A percentile compares a stretch with the other conserved stretches of the same genome.
Evolutionary conservation across 495 filamentous ascomycete species (phyloP).

Genomic region (Neurospora discreta): DNA sequence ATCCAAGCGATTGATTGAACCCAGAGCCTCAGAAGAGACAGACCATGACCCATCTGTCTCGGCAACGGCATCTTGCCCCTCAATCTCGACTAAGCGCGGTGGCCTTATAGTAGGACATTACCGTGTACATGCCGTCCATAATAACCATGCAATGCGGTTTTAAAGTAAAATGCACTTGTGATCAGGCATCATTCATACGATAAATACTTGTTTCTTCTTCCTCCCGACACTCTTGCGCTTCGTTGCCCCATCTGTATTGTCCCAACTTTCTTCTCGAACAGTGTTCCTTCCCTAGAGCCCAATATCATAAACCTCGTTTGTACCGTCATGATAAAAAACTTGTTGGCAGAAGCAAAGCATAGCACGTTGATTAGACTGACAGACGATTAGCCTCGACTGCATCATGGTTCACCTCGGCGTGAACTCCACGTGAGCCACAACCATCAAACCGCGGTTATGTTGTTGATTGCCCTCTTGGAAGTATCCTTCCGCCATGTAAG

Average conservation of each 20-base stretch:
- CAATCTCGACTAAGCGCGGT: not conserved
- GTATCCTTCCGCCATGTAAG: not conserved
- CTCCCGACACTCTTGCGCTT: not conserved
- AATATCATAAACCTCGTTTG: not conserved
- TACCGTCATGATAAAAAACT: not conserved
- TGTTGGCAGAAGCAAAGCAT: not conserved
- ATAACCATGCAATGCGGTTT: not conserved
- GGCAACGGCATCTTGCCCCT: not conserved
- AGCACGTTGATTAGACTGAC: not conserved
- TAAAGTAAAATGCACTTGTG: not conserved
- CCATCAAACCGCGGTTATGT: not conserved
- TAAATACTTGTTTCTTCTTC: not conserved
- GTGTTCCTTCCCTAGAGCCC: not conserved
- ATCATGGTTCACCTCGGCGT: not conserved
- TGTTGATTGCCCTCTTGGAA: not conserved
- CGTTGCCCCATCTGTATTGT: not conserved
- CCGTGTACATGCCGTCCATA: not conserved
- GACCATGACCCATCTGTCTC: not conserved
- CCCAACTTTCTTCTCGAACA: not conserved
- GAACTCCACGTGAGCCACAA: not conserved
- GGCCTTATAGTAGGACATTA: not conserved
- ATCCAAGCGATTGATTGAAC: too few species aligned
- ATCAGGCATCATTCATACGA: not conserved
- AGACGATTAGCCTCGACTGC: not conserved
- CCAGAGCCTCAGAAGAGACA: slow-evolving; percentile 2